Evolutionary conservation across 1,284 basidiomycete species (phyloP), one percentile per base, ranked within the genome.

Genomic region (Calocybe gambosa): DNA sequence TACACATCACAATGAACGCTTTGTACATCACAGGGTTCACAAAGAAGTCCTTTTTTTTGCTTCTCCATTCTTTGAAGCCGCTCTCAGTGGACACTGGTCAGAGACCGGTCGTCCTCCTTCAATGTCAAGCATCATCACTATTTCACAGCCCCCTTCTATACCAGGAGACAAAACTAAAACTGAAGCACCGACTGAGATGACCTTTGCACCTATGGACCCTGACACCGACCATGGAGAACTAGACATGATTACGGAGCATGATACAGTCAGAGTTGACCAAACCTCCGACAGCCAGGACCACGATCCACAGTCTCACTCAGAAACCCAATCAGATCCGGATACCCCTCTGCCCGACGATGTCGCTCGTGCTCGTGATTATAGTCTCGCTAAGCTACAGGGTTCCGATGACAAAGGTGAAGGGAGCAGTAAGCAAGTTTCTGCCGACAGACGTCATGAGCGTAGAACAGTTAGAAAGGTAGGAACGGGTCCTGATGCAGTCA

Each of bases 1-100:
- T 13, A 29, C 10, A 2, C 9, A 29, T 10, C 28, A 5, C 9
- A 23, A 23, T 23, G 21, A 23, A 7, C 21, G 7, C 21, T 7
- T 23, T 23, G 4, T 23, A 23, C 23, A 49, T 31, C 48, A 29
- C 55, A 89, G 86, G 86, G 82, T 85, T 0, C 89, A 92, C 64
- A 88, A 87, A 59, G 88, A 92, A 58, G 78, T 92, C 34, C 70
- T 92, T 3, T 84, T 84, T 60, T 91, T 89, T 58, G 84, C 87
- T 1, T 89, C 85, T 3, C 85, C 89, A 0, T 92, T 92, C 70
- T 92, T 92, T 60, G 83, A 89, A 62, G 86, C 86, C 10, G 85
- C 87, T 16, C 68, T 92, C 39, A 85, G 82, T 51, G 89, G 89
- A 3, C 75, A 84, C 55, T 89, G 85, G 85, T 80, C 81, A 5